Conservation (phyloP, 2,329 filamentous ascomycete species). For the Cladosporium colombiae region DNA sequence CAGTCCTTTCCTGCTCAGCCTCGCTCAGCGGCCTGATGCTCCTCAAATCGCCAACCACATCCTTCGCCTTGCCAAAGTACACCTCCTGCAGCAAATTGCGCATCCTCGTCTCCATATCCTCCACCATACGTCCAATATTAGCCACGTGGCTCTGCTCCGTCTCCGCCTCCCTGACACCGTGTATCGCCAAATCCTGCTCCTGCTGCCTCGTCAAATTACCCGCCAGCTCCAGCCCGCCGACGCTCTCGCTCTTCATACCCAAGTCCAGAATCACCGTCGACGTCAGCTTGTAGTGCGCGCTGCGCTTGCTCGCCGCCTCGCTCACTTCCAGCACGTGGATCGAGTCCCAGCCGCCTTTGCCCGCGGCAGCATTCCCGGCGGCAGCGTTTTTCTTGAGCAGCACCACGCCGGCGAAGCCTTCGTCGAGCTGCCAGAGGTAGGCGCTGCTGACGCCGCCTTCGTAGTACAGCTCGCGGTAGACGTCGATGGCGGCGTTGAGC, state of each 20-base stretch:
- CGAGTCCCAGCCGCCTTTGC: constrained; percentile 76
- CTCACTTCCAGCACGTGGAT: constrained; percentile 98
- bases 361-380: constrained; percentile 13
- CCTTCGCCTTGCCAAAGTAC: constrained; percentile 99
- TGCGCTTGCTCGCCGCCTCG: constrained; percentile 73
- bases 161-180: constrained; percentile 51
- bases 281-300: constrained; percentile 95
- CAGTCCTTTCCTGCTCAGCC: constrained; percentile 76
- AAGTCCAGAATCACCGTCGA: constrained; percentile 94
- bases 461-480: constrained; percentile 95
- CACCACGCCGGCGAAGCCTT: constrained; percentile 95
- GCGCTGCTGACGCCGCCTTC: constrained; percentile 95
- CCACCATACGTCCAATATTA: constrained; percentile 90
- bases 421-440: constrained; percentile 97
- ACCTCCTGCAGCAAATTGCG: constrained; percentile 96
- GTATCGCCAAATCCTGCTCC: constrained; percentile 82
- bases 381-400: constrained; percentile 87
- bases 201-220: constrained; percentile 98
- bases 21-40: constrained; percentile 85
- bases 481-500: constrained; percentile 94
- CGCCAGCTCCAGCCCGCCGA: constrained; percentile 87
- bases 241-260: constrained; percentile 64
- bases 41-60: constrained; percentile 92
- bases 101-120: constrained; percentile 99
- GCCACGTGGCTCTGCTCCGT: constrained; percentile 91